Base-by-base conservation (phyloP, 495 filamentous ascomycete genomes). In the Penicillium pancosmium region DNA sequence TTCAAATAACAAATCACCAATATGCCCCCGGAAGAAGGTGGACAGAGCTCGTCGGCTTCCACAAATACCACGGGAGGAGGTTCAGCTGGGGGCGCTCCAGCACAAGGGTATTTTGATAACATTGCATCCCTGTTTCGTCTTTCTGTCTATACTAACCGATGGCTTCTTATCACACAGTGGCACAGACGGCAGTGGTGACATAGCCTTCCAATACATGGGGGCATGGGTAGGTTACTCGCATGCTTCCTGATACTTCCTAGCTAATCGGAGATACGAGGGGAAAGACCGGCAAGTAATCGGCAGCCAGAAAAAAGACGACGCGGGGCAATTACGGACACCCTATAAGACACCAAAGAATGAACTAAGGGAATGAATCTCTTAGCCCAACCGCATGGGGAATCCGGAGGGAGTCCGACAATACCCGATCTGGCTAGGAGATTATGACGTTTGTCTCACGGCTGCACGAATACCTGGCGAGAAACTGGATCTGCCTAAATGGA, bases 321-420 rank as follows among this genome's bases (percentile, higher is more conserved):
- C 41, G 16, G 41, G 16, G 41, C 7, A 18, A 48, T n/a, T 15
- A 27, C 18, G 15, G 21, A 48, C 21, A 27, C 23, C 23, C 2
- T 23, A 23, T 19, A 23, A 27, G 11, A 13, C 11, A 27, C 23
- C 46, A 13, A 48, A n/a, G 46, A 8, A 48, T 48, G 46, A 48
- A 19, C 46, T 48, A 48, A 9, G 10, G 6, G 23, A 48, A 27
- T 27, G 21, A 27, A 12, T 16, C 41, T 44, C 16, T 44, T 21
- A 44, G 16, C 16, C 5, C 41, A 48, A 27, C 21, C 21, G 23
- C 11, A 48, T 48, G 21, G 41, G 41, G 41, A 48, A 25, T 48
- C 46, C 19, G 46, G 46, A 27, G 46, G 9, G 46, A 27, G 46
- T 27, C 46, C 46, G 46, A 48, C 46, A 48, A 48, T 48, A 27